Evolutionary conservation across 208 protist species (phyloP), one percentile per base, ranked within the genome.

Genomic region (Acanthamoeba triangularis): DNA sequence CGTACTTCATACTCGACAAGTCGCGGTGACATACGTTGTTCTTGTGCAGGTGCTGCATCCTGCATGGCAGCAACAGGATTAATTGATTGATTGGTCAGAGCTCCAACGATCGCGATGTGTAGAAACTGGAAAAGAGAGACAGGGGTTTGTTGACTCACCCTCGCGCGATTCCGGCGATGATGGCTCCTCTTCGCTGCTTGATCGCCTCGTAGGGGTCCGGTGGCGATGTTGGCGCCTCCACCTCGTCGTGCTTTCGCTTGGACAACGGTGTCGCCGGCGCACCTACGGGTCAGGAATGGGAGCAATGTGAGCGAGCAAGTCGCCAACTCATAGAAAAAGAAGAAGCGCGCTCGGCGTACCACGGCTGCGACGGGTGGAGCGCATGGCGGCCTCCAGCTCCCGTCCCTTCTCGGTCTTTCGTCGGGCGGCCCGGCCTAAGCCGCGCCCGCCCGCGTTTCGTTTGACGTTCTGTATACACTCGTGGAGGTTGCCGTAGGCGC

Each of bases 401-500:
- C 69, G 69, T 11, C 30, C 69, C 69, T 41, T 78, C 13, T 33
- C 69, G 16, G 69, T 78, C 69, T 44, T 78, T 18, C 69, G 69
- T 72, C 63, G 63, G 7, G 63, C 30, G 63, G n/a, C 23, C 8
- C 69, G 69, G 14, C 69, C 13, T 10, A 78, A 25, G 8, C 61
- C 35, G 69, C 69, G 69, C 33, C 35, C 33, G 69, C 69, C 69
- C 30, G 16, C 35, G 33, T 33, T 44, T 18, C 69, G 41, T 44
- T 56, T 88, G 23, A 37, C 3, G 78, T 30, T 61, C 6, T 88
- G 78, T 28, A 88, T 88, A 25, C 23, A 59, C n/a, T 88, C 52
- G 78, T 88, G 52, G 52, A 88, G 78, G 25, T 88, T 88, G 78
- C 78, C 78, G 30, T 41, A 88, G 78, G 78, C 78, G 78, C 78